phyloP scores from a whole-genome alignment of 2,329 filamentous ascomycete genomes.

The Davidsoniella australis region DNA sequence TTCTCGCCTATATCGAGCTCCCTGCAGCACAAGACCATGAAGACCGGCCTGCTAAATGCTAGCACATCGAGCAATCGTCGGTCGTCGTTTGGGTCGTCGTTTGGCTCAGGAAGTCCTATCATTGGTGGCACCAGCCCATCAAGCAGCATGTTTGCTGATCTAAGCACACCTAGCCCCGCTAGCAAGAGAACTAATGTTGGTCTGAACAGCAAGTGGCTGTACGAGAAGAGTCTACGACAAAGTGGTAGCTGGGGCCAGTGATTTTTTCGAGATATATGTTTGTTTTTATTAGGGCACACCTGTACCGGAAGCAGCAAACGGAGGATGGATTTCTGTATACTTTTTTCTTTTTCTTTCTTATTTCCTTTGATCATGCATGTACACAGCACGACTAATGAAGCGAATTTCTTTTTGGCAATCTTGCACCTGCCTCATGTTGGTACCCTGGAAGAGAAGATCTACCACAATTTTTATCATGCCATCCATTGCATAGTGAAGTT shows the following conservation, averaged over 20 bases:
- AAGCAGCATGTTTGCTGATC: slow-evolving; percentile 35
- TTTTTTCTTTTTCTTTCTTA: too few relatives aligned
- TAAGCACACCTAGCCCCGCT: slow-evolving; percentile 52
- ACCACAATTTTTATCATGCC: too few relatives aligned
- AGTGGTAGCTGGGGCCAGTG: slow-evolving; percentile 26
- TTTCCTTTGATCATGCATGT: too few relatives aligned
- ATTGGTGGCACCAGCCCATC: slow-evolving; percentile 26
- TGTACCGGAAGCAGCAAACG: too few relatives aligned
- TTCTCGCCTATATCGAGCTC: slow-evolving; percentile 32
- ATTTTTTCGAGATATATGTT: slow-evolving; percentile 1
- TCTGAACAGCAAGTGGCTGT: slow-evolving; percentile 87
- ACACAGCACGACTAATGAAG: too few relatives aligned
- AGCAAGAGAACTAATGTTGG: slow-evolving; percentile 57
- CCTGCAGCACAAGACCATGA: slow-evolving; percentile 11
- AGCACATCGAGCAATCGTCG: slow-evolving; percentile 20
- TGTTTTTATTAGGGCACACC: too few relatives aligned
- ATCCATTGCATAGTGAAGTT: too few relatives aligned
- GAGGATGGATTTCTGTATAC: too few relatives aligned
- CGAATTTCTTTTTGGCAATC: too few relatives aligned
- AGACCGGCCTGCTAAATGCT: slow-evolving; percentile 2
- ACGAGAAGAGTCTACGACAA: slow-evolving; percentile 57
- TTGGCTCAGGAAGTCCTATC: slow-evolving; percentile 39
- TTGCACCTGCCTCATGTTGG: too few relatives aligned
- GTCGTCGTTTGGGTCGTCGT: slow-evolving; percentile 50
- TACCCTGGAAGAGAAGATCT: too few relatives aligned